Evolutionary conservation across 306 rosid species (phyloP).

Genomic region (Quercus suber): DNA sequence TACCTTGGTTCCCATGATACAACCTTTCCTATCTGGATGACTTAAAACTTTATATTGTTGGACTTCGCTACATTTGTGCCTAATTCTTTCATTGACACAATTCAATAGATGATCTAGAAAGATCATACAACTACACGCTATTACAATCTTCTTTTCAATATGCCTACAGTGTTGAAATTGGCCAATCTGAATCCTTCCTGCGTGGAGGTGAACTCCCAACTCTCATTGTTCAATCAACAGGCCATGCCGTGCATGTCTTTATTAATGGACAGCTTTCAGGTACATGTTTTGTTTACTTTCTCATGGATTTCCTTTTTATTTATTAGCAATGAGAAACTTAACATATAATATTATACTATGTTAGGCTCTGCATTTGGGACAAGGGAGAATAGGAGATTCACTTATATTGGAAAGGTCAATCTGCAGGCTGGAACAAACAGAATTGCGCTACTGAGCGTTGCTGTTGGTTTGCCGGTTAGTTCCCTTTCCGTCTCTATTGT

Average conservation of each 20-base stretch:
- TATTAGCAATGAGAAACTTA: constrained; percentile 1
- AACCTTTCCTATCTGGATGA: background rate
- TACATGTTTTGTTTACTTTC: constrained; percentile 30
- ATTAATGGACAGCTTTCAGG: constrained; percentile 88
- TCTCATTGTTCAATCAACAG: constrained; percentile 85
- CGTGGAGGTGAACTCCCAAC: constrained; percentile 83
- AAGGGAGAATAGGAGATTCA: constrained; percentile 80
- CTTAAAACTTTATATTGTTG: background rate
- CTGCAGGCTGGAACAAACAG: constrained; percentile 80
- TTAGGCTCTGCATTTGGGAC: constrained; percentile 95
- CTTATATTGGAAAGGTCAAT: constrained; percentile 69
- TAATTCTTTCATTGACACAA: background rate
- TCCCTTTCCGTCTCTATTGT: constrained; percentile 17
- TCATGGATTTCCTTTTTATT: constrained; percentile 16
- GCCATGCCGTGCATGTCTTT: constrained; percentile 93
- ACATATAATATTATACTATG: constrained; percentile 14
- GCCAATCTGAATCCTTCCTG: constrained; percentile 76
- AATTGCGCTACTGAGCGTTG: constrained; percentile 88
- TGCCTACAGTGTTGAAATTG: constrained; percentile 68
- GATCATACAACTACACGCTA: background rate
- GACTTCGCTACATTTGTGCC: background rate
- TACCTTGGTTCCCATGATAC: background rate
- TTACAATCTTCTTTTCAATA: background rate
- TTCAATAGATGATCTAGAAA: background rate
- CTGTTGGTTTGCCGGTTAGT: constrained; percentile 94